These are phyloP conservation scores for Leishmania amazonensis DNA, from an alignment of 208 protist genomes.

Conservation along the genomic window DNA sequence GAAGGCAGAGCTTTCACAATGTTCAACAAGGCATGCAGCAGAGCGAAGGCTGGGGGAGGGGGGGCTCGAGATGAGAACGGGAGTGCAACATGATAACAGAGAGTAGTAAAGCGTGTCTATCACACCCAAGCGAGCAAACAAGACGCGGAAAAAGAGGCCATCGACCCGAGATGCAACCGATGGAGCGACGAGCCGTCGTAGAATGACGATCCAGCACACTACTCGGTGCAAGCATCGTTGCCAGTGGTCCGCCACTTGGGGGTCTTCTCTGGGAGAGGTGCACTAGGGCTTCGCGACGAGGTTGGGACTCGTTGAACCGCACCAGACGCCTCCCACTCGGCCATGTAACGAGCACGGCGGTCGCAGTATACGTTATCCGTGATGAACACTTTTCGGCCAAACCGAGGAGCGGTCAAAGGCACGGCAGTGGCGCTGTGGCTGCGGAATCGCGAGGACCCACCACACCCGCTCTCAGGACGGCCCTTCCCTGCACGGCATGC, in stretches of 20 bases:
- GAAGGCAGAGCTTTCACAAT: not conserved
- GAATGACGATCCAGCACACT: not conserved
- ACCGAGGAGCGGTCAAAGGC: conserved; percentile 23
- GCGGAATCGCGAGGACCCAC: conserved; percentile 5
- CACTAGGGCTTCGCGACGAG: conserved; percentile 55
- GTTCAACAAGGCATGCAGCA: not conserved
- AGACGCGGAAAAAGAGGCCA: not conserved
- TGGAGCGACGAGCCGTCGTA: not conserved
- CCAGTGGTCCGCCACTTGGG: conserved; percentile 61
- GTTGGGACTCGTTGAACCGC: conserved; percentile 36
- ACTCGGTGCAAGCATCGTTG: not conserved
- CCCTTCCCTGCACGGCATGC: not conserved
- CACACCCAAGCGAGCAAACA: not conserved
- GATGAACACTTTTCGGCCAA: conserved; percentile 82
- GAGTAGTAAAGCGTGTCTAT: not conserved
- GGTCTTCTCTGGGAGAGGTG: conserved; percentile 63
- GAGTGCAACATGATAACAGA: not conserved
- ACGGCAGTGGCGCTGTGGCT: conserved; percentile 16
- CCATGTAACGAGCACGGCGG: conserved; percentile 55
- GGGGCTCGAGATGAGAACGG: not conserved
- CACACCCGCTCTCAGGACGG: conserved; percentile 1
- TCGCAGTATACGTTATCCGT: conserved; percentile 74
- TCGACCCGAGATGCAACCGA: not conserved
- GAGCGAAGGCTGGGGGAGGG: not conserved
- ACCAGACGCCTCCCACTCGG: conserved; percentile 64